Evolutionary conservation across 805 yeast genomes (phyloP).

Genomic region (Zygotorulaspora danielsina): DNA sequence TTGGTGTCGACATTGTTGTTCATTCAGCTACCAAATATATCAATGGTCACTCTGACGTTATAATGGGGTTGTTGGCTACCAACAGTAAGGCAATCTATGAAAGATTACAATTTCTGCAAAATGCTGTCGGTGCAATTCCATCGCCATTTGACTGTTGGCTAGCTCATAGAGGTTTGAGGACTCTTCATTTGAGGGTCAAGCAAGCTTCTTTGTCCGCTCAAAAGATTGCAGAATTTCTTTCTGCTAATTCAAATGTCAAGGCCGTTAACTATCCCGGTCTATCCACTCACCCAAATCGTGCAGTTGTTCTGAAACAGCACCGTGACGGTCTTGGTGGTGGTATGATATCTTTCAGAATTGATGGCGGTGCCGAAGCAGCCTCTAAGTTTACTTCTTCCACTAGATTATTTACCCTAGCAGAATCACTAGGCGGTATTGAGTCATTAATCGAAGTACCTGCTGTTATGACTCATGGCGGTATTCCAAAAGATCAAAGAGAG

Average conservation of each 20-base stretch:
- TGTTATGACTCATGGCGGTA: constrained; percentile 89
- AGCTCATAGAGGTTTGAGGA: constrained; percentile 88
- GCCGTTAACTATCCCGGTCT: constrained; percentile 84
- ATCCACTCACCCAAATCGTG: constrained; percentile 56
- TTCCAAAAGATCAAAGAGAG: constrained; percentile 73
- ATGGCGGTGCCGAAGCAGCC: constrained; percentile 78
- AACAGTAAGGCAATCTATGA: constrained; percentile 58
- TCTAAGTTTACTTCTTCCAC: constrained; percentile 68
- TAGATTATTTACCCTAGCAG: constrained; percentile 78
- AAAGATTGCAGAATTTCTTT: constrained; percentile 62
- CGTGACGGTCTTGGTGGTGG: constrained; percentile 87
- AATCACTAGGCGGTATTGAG: constrained; percentile 88
- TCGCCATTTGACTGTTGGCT: constrained; percentile 90
- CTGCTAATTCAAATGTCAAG: constrained; percentile 46
- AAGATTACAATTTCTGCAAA: constrained; percentile 70
- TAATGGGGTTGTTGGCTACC: constrained; percentile 77
- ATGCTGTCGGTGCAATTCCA: constrained; percentile 85
- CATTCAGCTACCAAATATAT: constrained; percentile 89
- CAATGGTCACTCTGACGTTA: constrained; percentile 91
- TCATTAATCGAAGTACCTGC: constrained; percentile 85
- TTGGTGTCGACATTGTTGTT: constrained; percentile 83
- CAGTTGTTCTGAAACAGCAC: constrained; percentile 68
- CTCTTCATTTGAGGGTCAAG: constrained; percentile 73
- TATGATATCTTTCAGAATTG: constrained; percentile 81
- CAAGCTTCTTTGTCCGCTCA: constrained; percentile 65